phyloP scores from a whole-genome alignment of 2,329 filamentous ascomycete species.

The Penicillium sp. region DNA sequence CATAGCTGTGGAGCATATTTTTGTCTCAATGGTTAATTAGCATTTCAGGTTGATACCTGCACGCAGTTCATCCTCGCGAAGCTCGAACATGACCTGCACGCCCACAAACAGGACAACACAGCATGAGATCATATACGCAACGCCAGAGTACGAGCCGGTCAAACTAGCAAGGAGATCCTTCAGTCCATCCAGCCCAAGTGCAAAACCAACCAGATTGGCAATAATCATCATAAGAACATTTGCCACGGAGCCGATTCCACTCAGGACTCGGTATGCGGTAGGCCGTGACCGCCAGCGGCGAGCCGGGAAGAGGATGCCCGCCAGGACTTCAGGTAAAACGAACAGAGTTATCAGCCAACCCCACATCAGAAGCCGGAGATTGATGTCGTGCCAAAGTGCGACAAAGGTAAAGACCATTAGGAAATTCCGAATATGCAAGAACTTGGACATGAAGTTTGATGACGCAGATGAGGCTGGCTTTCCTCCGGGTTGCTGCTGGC shows the following conservation, averaged over 20 bases:
- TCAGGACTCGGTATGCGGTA: conserved; percentile 70
- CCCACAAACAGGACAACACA: conserved; percentile 75
- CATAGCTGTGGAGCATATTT: too few relatives aligned
- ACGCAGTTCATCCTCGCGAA: conserved; percentile 75
- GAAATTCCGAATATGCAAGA: conserved; percentile 65
- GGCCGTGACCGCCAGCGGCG: conserved; percentile 64
- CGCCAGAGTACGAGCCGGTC: conserved; percentile 67
- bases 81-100: conserved; percentile 93
- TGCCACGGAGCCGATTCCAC: conserved; percentile 69
- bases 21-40: too few relatives aligned
- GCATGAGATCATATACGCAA: conserved; percentile 65
- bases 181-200: conserved; percentile 81
- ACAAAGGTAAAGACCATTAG: conserved; percentile 91
- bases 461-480: conserved; percentile 44
- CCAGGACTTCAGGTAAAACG: conserved; percentile 80
- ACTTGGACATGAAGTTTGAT: conserved; percentile 42
- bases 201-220: conserved; percentile 92
- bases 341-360: conserved; percentile 95
- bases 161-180: conserved; percentile 70
- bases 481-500: conserved; percentile 17
- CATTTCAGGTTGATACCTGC: conserved; percentile 80
- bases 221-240: conserved; percentile 94
- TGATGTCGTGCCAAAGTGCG: conserved; percentile 95
- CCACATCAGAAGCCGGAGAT: conserved; percentile 85
- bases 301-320: conserved; percentile 64